These are phyloP conservation scores for Carpinus fangiana DNA, from an alignment of 306 rosid genomes.

Conservation along the genomic window DNA sequence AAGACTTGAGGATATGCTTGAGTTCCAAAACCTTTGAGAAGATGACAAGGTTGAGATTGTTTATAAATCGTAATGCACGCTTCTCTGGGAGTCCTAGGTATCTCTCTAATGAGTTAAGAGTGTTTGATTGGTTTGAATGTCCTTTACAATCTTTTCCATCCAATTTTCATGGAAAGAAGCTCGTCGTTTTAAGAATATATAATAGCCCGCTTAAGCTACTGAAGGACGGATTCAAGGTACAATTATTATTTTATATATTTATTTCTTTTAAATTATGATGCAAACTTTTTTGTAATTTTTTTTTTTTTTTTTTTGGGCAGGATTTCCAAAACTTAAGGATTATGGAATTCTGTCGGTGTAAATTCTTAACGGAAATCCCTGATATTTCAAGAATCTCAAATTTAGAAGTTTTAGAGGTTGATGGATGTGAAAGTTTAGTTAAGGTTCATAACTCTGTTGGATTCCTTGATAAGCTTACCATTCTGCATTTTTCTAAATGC, in stretches of 20 bases:
- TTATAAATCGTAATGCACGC: background rate
- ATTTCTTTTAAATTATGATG: background rate
- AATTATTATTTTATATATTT: background rate
- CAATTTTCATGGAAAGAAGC: background rate
- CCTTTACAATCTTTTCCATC: background rate
- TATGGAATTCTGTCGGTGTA: background rate
- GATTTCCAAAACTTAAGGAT: background rate
- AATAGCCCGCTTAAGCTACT: background rate
- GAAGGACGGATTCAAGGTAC: background rate
- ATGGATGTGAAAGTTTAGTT: constrained; percentile 9
- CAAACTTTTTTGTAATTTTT: background rate
- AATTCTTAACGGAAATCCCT: background rate
- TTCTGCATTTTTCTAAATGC: constrained; percentile 5
- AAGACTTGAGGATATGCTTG: background rate
- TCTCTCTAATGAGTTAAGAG: constrained; percentile 4
- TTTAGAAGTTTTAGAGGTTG: constrained; percentile 32
- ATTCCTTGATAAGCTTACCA: constrained; percentile 12
- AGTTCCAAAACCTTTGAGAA: background rate
- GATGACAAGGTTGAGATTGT: background rate
- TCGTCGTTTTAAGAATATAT: background rate
- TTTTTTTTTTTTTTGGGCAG: background rate
- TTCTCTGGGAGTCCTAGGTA: background rate
- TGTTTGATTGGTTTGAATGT: background rate
- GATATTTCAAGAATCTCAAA: constrained; percentile 6
- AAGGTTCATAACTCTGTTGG: constrained; percentile 26